Evolutionary conservation across 345 rosid genomes (phyloP).

Genomic region (Diplotaxis tenuifolia): DNA sequence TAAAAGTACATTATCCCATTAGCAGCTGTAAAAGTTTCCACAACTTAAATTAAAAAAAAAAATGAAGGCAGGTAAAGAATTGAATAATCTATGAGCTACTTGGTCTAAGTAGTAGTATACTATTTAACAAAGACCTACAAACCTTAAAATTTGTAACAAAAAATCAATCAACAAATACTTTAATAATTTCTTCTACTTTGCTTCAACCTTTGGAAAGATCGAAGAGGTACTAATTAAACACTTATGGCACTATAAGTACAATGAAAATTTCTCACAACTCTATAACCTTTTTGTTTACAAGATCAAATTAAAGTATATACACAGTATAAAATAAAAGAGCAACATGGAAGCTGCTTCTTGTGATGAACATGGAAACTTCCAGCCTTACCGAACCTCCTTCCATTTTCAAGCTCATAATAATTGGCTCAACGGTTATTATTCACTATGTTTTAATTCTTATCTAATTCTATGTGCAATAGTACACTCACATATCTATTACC

Average conservation of each 20-base stretch:
- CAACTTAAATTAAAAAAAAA: not conserved
- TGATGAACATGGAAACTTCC: constrained; percentile 1
- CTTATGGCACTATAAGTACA: not conserved
- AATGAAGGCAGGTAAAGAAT: not conserved
- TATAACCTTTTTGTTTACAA: not conserved
- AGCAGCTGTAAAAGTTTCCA: not conserved
- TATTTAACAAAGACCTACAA: not conserved
- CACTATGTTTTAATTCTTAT: not conserved
- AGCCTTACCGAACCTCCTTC: constrained; percentile 1
- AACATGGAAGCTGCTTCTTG: constrained; percentile 1
- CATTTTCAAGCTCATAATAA: not conserved
- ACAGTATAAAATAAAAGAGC: not conserved
- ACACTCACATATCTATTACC: not conserved
- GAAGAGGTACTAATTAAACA: not conserved
- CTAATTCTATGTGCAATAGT: not conserved
- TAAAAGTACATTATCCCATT: not conserved
- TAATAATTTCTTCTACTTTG: not conserved
- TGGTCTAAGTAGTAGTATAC: not conserved
- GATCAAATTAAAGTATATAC: not conserved
- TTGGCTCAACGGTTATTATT: constrained; percentile 1
- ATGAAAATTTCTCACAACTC: not conserved
- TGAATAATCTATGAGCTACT: not conserved
- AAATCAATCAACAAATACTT: not conserved
- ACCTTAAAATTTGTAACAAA: not conserved
- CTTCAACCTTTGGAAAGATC: not conserved